These are phyloP conservation scores for Coemansia asiatica DNA, from an alignment of 192 early-diverging fungal genomes.

Conservation along the genomic window DNA sequence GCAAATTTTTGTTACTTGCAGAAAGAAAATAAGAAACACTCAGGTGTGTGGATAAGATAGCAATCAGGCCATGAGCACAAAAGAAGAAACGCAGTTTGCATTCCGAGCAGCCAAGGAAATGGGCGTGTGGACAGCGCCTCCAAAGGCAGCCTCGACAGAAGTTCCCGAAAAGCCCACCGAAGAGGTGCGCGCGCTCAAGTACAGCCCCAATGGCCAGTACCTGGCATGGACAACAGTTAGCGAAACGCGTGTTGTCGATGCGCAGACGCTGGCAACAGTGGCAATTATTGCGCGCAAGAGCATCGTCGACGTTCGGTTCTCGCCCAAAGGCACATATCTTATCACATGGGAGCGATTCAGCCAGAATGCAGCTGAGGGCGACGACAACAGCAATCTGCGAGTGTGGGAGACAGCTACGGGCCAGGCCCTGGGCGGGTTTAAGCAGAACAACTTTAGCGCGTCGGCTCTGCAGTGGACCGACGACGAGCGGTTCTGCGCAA, in stretches of 20 bases:
- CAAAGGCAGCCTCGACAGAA: slow-evolving; percentile 11
- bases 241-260: slow-evolving; percentile 71
- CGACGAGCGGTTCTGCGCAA: slow-evolving; percentile 83
- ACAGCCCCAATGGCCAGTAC: slow-evolving; percentile 71
- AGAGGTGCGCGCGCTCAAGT: slow-evolving; percentile 54
- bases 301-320: slow-evolving; percentile 87
- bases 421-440: slow-evolving; percentile 66
- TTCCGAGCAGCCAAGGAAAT: slow-evolving; percentile 46
- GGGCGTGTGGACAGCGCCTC: slow-evolving; percentile 45
- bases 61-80: neutral
- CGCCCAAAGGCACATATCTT: slow-evolving; percentile 84
- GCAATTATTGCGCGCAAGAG: slow-evolving; percentile 64
- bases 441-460: slow-evolving; percentile 76
- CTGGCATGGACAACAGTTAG: slow-evolving; percentile 65
- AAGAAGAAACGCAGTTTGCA: slow-evolving; percentile 44
- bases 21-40: neutral
- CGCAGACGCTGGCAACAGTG: slow-evolving; percentile 61
- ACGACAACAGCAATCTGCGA: slow-evolving; percentile 64
- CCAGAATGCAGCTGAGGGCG: slow-evolving; percentile 56
- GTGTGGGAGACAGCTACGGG: slow-evolving; percentile 80
- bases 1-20: too few species aligned
- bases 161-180: slow-evolving; percentile 24
- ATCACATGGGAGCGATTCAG: slow-evolving; percentile 80
- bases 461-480: slow-evolving; percentile 91
- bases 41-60: too few species aligned